Percentiles rank a stretch among this genome's conserved stretches.
These are phyloP conservation scores for Mycena amicta DNA, from an alignment of 768 basidiomycete species.

Conservation along the genomic window DNA sequence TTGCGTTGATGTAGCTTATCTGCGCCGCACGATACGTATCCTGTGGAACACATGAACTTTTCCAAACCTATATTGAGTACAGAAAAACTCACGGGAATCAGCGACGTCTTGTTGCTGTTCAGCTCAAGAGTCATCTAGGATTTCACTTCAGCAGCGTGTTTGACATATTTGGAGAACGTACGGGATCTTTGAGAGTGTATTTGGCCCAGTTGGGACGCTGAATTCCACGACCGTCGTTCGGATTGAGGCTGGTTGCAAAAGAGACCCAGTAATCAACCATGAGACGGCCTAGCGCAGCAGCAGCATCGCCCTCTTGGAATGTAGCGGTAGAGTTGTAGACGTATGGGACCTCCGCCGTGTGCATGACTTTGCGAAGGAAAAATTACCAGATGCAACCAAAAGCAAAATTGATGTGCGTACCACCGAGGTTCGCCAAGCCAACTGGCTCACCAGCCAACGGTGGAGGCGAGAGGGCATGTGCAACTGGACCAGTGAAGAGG, in stretches of 20 bases:
- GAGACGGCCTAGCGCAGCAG: slow-evolving; percentile 29
- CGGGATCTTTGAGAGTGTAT: background rate
- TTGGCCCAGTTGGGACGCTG: background rate
- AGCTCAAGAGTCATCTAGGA: background rate
- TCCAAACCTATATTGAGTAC: background rate
- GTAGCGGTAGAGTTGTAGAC: slow-evolving; percentile 27
- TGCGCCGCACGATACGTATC: background rate
- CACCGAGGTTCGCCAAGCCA: background rate
- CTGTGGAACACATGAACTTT: background rate
- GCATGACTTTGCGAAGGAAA: slow-evolving; percentile 23
- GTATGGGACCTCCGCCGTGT: slow-evolving; percentile 31
- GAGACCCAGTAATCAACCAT: slow-evolving; percentile 51
- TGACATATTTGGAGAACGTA: background rate
- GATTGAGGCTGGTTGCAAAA: slow-evolving; percentile 41
- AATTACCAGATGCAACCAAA: too few species aligned
- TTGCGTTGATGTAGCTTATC: background rate
- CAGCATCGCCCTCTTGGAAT: slow-evolving; percentile 11
- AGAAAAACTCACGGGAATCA: background rate
- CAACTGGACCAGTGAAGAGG: background rate
- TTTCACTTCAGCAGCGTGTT: background rate
- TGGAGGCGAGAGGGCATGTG: background rate
- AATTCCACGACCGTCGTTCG: slow-evolving; percentile 37
- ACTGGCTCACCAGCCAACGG: background rate
- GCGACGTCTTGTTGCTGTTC: background rate
- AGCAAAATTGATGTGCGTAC: background rate